A percentile compares a stretch with the other conserved stretches of the same genome.
These are phyloP conservation scores for Lasiosphaeris hirsuta DNA, from an alignment of 495 filamentous ascomycete genomes.

Conservation along the genomic window DNA sequence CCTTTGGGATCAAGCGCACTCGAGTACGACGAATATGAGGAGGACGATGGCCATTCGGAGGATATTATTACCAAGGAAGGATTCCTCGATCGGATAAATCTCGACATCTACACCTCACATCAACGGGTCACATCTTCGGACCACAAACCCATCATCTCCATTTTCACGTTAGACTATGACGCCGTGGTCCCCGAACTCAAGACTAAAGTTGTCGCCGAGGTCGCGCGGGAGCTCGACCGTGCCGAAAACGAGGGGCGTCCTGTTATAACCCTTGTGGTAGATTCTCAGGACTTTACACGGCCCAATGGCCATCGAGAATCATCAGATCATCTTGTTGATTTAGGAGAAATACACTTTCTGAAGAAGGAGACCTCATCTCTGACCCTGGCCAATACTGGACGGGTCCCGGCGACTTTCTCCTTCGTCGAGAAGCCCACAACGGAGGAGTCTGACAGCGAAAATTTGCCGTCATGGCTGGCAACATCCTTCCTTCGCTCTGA, in stretches of 20 bases:
- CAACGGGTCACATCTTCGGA: slow-evolving; percentile 89
- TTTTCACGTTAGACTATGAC: slow-evolving; percentile 79
- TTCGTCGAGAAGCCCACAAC: slow-evolving; percentile 68
- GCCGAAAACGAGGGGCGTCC: slow-evolving; percentile 91
- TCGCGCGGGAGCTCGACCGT: slow-evolving; percentile 82
- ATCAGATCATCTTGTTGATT: slow-evolving; percentile 61
- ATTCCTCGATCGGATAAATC: slow-evolving; percentile 58
- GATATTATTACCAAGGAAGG: slow-evolving; percentile 52
- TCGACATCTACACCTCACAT: slow-evolving; percentile 79
- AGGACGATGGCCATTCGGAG: slow-evolving; percentile 41
- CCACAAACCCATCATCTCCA: slow-evolving; percentile 83
- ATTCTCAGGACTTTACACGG: slow-evolving; percentile 40
- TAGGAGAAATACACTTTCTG: slow-evolving; percentile 70
- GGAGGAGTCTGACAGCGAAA: slow-evolving; percentile 38
- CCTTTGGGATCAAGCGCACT: slow-evolving; percentile 35
- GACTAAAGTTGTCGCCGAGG: slow-evolving; percentile 77
- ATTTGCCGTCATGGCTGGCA: slow-evolving; percentile 60
- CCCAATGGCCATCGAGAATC: slow-evolving; percentile 22
- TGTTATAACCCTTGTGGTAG: slow-evolving; percentile 77
- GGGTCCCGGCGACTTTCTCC: slow-evolving; percentile 67
- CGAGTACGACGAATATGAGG: slow-evolving; percentile 63
- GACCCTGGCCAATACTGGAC: slow-evolving; percentile 88
- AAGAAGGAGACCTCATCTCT: slow-evolving; percentile 59
- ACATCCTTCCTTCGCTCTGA: slow-evolving; percentile 56
- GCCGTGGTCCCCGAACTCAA: slow-evolving; percentile 80